A percentile compares a stretch with the other conserved stretches of the same genome.
Conservation (phyloP, 2,329 filamentous ascomycete species). For the Beauveria australis region DNA sequence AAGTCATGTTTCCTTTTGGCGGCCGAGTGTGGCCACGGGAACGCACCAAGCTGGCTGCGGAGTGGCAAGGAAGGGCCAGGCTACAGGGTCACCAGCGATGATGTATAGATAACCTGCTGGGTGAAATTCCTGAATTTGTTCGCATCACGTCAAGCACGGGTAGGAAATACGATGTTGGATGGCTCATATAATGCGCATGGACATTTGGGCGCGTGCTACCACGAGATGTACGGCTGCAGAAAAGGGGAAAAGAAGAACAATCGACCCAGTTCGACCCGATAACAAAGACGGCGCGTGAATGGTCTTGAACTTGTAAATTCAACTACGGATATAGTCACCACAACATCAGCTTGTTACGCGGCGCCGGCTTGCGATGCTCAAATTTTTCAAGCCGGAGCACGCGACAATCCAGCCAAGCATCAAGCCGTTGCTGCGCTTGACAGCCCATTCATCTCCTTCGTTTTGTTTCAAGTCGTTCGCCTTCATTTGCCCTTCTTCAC, state of each 20-base stretch:
- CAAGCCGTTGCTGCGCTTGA: too few relatives aligned
- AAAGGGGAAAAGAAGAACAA: not conserved
- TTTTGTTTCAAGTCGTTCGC: too few relatives aligned
- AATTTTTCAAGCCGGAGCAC: too few relatives aligned
- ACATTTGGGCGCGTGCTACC: not conserved
- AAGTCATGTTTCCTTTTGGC: not conserved
- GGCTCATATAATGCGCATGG: not conserved
- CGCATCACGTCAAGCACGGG: not conserved
- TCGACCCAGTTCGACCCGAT: too few relatives aligned
- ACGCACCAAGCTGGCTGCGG: not conserved
- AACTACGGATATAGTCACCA: too few relatives aligned
- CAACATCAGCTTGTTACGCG: too few relatives aligned
- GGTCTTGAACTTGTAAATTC: too few relatives aligned
- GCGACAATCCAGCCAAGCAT: too few relatives aligned
- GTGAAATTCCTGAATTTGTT: not conserved
- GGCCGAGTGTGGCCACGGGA: not conserved
- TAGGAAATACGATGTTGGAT: not conserved
- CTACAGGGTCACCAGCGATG: not conserved
- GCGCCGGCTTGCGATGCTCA: too few relatives aligned
- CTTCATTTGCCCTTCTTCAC: slow-evolving; percentile 30
- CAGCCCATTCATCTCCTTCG: too few relatives aligned
- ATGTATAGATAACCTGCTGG: too few relatives aligned
- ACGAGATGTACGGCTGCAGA: not conserved
- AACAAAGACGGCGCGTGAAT: too few relatives aligned
- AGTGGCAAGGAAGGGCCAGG: not conserved